A percentile compares a stretch with the other conserved stretches of the same genome.
Conservation (phyloP, 2,329 filamentous ascomycete genomes). For the Shiraia bambusicola region DNA sequence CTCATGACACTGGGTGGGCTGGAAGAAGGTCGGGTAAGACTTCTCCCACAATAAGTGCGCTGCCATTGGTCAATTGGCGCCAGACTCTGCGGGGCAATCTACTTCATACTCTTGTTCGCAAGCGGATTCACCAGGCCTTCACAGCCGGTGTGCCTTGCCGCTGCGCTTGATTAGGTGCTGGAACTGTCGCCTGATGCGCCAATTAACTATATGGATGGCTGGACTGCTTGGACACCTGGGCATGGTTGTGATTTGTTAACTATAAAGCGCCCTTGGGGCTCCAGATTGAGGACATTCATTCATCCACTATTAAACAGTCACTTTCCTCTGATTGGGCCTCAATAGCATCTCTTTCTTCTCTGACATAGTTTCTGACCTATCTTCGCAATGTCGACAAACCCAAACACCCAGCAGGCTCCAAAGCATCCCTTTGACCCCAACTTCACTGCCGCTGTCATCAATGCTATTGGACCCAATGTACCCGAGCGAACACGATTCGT, state of each 20-base stretch:
- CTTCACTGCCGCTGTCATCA: constrained; percentile 74
- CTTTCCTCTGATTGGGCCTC: neutral
- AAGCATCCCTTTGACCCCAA: constrained; percentile 66
- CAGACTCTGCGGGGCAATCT: constrained; percentile 23
- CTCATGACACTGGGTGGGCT: constrained; percentile 1
- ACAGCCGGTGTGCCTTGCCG: constrained; percentile 25
- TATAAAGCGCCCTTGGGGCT: constrained; percentile 17
- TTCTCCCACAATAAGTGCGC: constrained; percentile 23
- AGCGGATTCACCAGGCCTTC: constrained; percentile 3
- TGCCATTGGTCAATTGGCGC: constrained; percentile 59
- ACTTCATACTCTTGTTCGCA: constrained; percentile 6
- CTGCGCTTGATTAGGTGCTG: constrained; percentile 11
- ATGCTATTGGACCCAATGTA: constrained; percentile 71
- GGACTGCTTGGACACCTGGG: constrained; percentile 1
- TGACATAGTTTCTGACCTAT: neutral
- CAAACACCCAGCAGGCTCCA: constrained; percentile 25
- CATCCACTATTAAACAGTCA: neutral
- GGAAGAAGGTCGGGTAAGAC: constrained; percentile 28
- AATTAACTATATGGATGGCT: constrained; percentile 26
- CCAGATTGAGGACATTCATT: constrained; percentile 2
- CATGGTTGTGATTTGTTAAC: constrained; percentile 15
- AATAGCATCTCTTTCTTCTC: neutral
- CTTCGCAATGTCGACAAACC: constrained; percentile 12
- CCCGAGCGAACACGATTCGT: constrained; percentile 65
- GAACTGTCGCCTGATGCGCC: constrained; percentile 21